Evolutionary conservation across 768 basidiomycete genomes (phyloP).

Genomic region (Boletellus ananiceps): DNA sequence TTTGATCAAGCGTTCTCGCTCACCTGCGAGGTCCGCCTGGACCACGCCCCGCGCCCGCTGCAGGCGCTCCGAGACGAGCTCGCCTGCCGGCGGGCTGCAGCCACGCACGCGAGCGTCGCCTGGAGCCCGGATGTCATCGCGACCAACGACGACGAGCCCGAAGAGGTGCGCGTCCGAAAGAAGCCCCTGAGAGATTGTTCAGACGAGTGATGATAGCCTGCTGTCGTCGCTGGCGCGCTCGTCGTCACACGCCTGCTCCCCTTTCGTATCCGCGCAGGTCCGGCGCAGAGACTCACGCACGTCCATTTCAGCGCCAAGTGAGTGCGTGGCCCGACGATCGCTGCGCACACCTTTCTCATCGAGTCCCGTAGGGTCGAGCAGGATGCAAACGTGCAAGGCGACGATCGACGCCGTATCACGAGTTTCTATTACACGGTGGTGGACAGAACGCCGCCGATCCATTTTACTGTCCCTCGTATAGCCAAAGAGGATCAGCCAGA

Average conservation of each 20-base stretch:
- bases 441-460: constrained; percentile 32
- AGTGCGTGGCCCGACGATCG: not conserved
- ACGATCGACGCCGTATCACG: constrained; percentile 27
- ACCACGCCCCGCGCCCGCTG: constrained; percentile 24
- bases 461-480: constrained; percentile 20
- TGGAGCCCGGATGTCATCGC: constrained; percentile 35
- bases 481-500: not conserved
- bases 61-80: constrained; percentile 30
- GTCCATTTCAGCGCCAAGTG: constrained; percentile 41
- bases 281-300: constrained; percentile 32
- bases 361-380: constrained; percentile 23
- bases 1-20: constrained; percentile 33
- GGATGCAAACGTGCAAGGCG: constrained; percentile 12
- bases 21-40: constrained; percentile 30
- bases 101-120: constrained; percentile 21
- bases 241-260: constrained; percentile 37
- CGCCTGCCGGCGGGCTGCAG: constrained; percentile 13
- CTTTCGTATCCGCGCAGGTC: constrained; percentile 37
- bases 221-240: constrained; percentile 38
- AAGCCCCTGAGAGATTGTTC: too few relatives aligned
- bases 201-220: constrained; percentile 19
- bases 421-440: constrained; percentile 34
- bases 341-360: not conserved
- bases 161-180: constrained; percentile 16
- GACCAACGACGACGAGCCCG: constrained; percentile 20